Evolutionary conservation across 2,329 filamentous ascomycete genomes (phyloP).

Genomic region (Aspergillus amoenus): DNA sequence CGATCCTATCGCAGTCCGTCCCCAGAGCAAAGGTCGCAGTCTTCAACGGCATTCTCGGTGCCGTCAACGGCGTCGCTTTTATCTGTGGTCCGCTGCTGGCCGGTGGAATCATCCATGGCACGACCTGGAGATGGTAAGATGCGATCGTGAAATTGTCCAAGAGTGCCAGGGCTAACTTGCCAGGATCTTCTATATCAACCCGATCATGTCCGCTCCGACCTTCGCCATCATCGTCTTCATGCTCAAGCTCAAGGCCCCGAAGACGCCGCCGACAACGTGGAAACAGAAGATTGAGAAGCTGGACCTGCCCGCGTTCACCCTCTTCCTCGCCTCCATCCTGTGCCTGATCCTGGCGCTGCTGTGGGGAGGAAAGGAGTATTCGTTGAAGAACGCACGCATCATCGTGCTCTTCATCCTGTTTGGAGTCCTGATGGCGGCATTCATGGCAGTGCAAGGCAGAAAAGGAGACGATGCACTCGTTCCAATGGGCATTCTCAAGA

Average conservation of each 20-base stretch:
- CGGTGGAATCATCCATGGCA: conserved; percentile 6
- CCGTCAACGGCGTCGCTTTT: neutral
- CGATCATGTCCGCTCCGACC: conserved; percentile 5
- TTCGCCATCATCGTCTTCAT: neutral
- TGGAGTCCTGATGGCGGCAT: conserved; percentile 4
- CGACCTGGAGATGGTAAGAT: conserved; percentile 5
- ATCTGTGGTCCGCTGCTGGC: conserved; percentile 4
- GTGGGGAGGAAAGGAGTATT: conserved; percentile 12
- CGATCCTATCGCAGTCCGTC: neutral
- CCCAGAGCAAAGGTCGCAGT: neutral
- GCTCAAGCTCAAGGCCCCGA: neutral
- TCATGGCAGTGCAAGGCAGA: neutral
- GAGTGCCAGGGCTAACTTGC: no score
- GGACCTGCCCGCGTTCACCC: neutral
- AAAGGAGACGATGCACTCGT: neutral
- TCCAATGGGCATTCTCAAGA: neutral
- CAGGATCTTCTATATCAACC: conserved; percentile 17
- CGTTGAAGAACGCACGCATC: conserved; percentile 5
- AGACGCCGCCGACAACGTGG: neutral
- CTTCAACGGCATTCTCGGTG: neutral
- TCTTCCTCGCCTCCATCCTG: conserved; percentile 3
- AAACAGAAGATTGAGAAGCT: neutral
- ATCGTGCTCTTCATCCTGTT: conserved; percentile 6
- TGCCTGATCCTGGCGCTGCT: conserved; percentile 14
- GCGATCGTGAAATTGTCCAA: no score